These are phyloP conservation scores for Monilinia fructicola DNA, from an alignment of 2,329 filamentous ascomycete genomes.

Conservation along the genomic window DNA sequence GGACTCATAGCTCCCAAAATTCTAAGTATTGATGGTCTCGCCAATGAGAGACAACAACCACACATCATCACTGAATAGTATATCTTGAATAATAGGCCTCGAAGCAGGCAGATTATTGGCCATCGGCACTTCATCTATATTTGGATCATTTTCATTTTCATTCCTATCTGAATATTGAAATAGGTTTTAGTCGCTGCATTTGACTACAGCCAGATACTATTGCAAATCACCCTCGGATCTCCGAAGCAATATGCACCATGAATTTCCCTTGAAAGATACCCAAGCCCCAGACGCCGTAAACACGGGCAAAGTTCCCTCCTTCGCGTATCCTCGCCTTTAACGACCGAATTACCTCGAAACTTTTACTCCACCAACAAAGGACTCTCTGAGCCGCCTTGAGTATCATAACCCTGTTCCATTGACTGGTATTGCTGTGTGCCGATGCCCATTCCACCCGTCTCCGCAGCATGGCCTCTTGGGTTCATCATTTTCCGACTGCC, in stretches of 20 bases:
- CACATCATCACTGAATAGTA: background rate
- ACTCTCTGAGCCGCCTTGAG: conserved; percentile 28
- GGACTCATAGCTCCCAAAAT: too few relatives aligned
- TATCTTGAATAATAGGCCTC: background rate
- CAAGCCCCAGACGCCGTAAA: background rate
- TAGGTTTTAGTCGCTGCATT: too few relatives aligned
- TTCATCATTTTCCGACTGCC: background rate
- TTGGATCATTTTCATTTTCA: background rate
- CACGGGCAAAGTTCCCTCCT: background rate
- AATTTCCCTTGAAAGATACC: background rate
- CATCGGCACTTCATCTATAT: background rate
- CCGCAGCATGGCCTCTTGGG: background rate
- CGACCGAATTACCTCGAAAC: background rate
- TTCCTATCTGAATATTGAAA: too few relatives aligned
- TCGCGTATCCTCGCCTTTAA: background rate
- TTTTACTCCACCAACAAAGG: conserved; percentile 30
- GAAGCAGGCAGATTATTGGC: too few relatives aligned
- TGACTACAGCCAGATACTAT: background rate
- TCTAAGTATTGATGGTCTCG: too few relatives aligned
- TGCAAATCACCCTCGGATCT: too few relatives aligned
- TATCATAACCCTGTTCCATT: conserved; percentile 12
- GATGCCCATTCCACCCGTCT: background rate
- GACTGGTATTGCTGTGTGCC: background rate
- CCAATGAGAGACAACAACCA: background rate
- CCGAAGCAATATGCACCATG: background rate